Percentiles rank a stretch among this genome's conserved stretches.
phyloP scores from a whole-genome alignment of 148 eudicot genomes.

The Agrostemma githago region DNA sequence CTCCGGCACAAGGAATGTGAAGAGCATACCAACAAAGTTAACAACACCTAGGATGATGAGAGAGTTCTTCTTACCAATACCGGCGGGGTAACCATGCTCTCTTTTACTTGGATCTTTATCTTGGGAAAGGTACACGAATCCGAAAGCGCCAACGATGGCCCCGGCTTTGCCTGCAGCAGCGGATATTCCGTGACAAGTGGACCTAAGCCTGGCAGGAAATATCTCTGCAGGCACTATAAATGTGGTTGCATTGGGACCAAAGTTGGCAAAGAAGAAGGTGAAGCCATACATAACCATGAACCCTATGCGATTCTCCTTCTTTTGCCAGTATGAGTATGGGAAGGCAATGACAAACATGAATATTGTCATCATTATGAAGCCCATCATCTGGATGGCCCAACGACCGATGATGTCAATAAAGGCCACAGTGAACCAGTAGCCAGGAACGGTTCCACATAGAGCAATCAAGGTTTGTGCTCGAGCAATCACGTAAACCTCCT shows the following conservation, averaged over 20 bases:
- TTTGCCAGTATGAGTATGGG: slow-evolving; percentile 57
- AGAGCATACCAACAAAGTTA: slow-evolving; percentile 47
- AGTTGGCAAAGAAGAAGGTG: slow-evolving; percentile 78
- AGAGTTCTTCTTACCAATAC: slow-evolving; percentile 54
- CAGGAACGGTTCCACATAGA: slow-evolving; percentile 59
- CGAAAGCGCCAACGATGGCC: slow-evolving; percentile 69
- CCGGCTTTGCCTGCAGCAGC: slow-evolving; percentile 66
- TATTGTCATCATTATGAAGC: slow-evolving; percentile 52
- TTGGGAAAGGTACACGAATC: slow-evolving; percentile 64
- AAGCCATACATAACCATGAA: slow-evolving; percentile 60
- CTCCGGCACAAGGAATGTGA: slow-evolving; percentile 72
- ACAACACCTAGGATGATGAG: slow-evolving; percentile 53
- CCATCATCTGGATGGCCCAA: slow-evolving; percentile 21
- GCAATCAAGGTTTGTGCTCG: slow-evolving; percentile 63
- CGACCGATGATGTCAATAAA: slow-evolving; percentile 42
- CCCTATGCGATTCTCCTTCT: slow-evolving; percentile 39
- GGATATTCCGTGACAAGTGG: slow-evolving; percentile 87
- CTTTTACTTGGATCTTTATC: slow-evolving; percentile 22
- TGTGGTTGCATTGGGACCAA: slow-evolving; percentile 81
- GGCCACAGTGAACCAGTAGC: slow-evolving; percentile 58
- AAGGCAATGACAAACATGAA: slow-evolving; percentile 77
- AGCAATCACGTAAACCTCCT: slow-evolving; percentile 45
- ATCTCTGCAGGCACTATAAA: slow-evolving; percentile 78
- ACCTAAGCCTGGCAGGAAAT: slow-evolving; percentile 74
- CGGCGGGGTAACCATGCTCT: slow-evolving; percentile 56